A percentile compares a stretch with the other conserved stretches of the same genome.
Evolutionary conservation across 345 rosid genomes (phyloP).

Genomic region (Gossypium thurberi): DNA sequence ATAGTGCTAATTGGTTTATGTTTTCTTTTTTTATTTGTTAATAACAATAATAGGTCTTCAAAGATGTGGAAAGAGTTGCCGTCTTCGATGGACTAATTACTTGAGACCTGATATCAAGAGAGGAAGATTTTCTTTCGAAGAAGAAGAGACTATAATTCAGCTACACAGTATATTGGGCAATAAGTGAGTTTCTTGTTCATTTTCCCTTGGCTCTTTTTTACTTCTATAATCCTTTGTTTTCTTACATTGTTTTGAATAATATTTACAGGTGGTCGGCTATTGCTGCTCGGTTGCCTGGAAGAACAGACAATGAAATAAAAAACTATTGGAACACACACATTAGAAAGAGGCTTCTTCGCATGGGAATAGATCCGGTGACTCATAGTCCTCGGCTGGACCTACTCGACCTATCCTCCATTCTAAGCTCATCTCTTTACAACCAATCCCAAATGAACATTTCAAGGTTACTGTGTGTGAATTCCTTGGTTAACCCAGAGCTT

Average conservation of each 20-base stretch:
- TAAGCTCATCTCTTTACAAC: constrained; percentile 39
- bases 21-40: background rate
- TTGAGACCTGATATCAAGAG: constrained; percentile 75
- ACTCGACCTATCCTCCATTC: constrained; percentile 56
- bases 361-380: constrained; percentile 90
- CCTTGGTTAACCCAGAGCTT: constrained; percentile 36
- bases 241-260: background rate
- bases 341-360: constrained; percentile 59
- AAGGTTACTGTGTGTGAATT: constrained; percentile 36
- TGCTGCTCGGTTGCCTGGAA: constrained; percentile 75
- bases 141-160: constrained; percentile 67
- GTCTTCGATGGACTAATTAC: constrained; percentile 75
- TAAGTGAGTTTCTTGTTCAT: constrained; percentile 38
- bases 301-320: constrained; percentile 81
- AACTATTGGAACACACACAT: constrained; percentile 86
- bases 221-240: background rate
- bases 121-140: constrained; percentile 63
- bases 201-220: background rate
- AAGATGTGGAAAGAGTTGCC: constrained; percentile 75
- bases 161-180: constrained; percentile 62
- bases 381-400: constrained; percentile 70
- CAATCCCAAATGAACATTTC: constrained; percentile 45
- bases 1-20: background rate
- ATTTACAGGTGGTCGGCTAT: constrained; percentile 66
- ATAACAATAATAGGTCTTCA: constrained; percentile 33